Percentiles rank a stretch among this genome's conserved stretches.
Conservation (phyloP, 2,329 filamentous ascomycete species). For the Diaporthe nobilis region DNA sequence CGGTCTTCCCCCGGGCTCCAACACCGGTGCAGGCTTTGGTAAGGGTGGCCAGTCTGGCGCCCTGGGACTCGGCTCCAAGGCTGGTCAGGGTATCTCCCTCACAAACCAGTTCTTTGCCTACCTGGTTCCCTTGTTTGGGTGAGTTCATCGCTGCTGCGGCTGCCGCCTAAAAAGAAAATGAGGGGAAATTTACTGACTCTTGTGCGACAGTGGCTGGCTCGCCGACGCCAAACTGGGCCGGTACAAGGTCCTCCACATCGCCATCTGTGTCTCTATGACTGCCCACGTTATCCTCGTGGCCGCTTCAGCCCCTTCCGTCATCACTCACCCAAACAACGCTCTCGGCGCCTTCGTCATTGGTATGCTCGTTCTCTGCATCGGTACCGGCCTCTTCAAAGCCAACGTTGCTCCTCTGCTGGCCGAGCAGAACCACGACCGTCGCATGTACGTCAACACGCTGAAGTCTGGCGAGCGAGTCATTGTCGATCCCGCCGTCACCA, state of each 20-base stretch:
- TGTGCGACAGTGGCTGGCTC: conserved; percentile 60
- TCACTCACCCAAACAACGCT: conserved; percentile 68
- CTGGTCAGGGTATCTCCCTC: conserved; percentile 62
- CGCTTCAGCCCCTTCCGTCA: conserved; percentile 74
- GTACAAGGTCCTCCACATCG: conserved; percentile 80
- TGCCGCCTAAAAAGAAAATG: neutral
- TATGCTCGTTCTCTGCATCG: conserved; percentile 67
- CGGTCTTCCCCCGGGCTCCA: conserved; percentile 66
- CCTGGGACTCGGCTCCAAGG: conserved; percentile 70
- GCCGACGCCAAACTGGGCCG: conserved; percentile 81
- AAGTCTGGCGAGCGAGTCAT: conserved; percentile 76
- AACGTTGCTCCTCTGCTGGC: conserved; percentile 82
- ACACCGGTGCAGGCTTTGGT: conserved; percentile 63
- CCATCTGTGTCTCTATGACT: conserved; percentile 74
- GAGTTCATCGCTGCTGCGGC: conserved; percentile 49
- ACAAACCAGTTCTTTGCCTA: conserved; percentile 60
- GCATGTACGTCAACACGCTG: conserved; percentile 68
- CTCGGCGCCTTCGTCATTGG: conserved; percentile 80
- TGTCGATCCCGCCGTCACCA: conserved; percentile 77
- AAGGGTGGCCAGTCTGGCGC: conserved; percentile 61
- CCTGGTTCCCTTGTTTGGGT: conserved; percentile 51
- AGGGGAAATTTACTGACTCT: neutral
- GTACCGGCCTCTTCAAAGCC: conserved; percentile 85
- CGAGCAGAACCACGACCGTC: conserved; percentile 75
- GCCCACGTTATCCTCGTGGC: conserved; percentile 78